Base-by-base conservation (phyloP, 768 basidiomycete genomes). In the Pisolithus orientalis region DNA sequence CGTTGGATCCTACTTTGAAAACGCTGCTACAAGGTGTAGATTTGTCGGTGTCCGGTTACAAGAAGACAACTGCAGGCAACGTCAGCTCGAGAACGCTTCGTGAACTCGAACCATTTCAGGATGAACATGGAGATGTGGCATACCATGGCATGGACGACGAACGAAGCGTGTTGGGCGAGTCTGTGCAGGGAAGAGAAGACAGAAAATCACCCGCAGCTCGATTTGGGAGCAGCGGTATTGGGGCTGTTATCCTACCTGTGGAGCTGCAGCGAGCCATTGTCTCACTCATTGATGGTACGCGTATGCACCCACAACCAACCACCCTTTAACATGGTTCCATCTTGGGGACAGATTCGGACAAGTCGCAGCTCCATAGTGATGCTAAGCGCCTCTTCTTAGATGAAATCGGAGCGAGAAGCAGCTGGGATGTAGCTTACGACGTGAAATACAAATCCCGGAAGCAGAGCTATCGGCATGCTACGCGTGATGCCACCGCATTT, bases 401-500 rank as follows among this genome's bases (percentile, higher is more conserved):
- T 44, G 54, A 63, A 49, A 54, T 57, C 54, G 31, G 46, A 44
- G 59, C 60, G 14, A 65, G 65, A 11, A 66, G 74, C 50, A 55
- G 52, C 28, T 90, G 87, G 87, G 73, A 77, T 44, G 57, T 77
- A 16, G 59, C 74, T 9, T 85, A 83, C 62, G 72, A 82, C 51
- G 72, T 73, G 8, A 72, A 70, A 53, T 89, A 90, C 65, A 82
- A 78, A 56, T 84, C 83, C 11, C 70, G 73, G 39, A 69, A 72
- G 49, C 84, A 87, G 61, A 75, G 77, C 34, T 67, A 67, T 52
- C 77, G 77, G 27, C 87, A 88, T 65, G 72, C 72, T 39, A 75
- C 79, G 50, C 77, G 86, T 27, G 88, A 93, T 57, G 90, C 85
- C 24, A 83, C 87, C 25, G 92, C 92, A 5, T 94, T 93, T 64